phyloP scores from a whole-genome alignment of 495 filamentous ascomycete genomes.

The Astrothelium macrocarpum region DNA sequence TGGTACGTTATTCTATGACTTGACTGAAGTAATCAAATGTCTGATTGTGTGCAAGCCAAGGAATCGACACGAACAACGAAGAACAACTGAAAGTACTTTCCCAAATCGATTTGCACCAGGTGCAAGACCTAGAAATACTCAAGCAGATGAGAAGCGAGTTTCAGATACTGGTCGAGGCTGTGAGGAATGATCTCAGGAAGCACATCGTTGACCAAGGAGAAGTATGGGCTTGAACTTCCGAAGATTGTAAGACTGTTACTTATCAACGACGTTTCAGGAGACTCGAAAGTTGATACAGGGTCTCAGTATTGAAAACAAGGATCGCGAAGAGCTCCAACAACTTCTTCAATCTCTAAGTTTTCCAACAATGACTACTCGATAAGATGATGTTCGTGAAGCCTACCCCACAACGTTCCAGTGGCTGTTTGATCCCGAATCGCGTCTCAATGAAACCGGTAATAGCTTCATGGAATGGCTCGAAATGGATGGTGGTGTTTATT shows the following conservation, averaged over 20 bases:
- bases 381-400: not conserved
- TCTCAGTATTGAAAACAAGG: not conserved
- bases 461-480: not conserved
- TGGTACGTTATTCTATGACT: not conserved
- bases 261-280: too few relatives aligned
- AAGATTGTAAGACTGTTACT: not conserved
- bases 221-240: too few relatives aligned
- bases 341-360: not conserved
- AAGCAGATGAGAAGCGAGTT: not conserved
- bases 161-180: not conserved
- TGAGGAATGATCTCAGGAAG: not conserved
- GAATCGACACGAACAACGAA: not conserved
- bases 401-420: not conserved
- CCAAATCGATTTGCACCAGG: not conserved
- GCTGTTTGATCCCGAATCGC: not conserved
- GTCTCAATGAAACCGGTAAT: not conserved
- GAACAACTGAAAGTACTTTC: not conserved
- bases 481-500: not conserved
- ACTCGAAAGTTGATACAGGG: not conserved
- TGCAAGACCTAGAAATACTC: not conserved
- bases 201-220: not conserved
- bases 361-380: not conserved
- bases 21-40: too few relatives aligned
- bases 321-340: not conserved
- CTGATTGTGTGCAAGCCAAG: not conserved